Evolutionary conservation across 139 green algal species (phyloP).

Genomic region (Spirogloea muscicola): DNA sequence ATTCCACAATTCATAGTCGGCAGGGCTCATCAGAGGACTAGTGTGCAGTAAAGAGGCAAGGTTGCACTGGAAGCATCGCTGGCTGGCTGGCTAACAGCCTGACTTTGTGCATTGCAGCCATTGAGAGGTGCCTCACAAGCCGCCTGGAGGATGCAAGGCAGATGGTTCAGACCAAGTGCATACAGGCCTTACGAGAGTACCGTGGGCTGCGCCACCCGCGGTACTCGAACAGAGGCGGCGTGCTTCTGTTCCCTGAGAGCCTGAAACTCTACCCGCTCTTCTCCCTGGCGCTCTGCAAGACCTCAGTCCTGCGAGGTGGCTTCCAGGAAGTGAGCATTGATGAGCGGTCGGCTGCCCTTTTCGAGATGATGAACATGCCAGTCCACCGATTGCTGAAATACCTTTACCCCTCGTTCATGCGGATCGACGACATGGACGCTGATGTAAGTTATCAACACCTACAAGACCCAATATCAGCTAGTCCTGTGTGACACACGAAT

Average conservation of each 20-base stretch:
- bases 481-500: too few relatives aligned
- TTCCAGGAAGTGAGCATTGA: constrained; percentile 62
- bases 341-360: constrained; percentile 68
- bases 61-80: too few relatives aligned
- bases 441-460: too few relatives aligned
- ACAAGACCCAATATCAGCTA: too few relatives aligned
- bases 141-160: constrained; percentile 76
- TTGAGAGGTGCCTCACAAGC: constrained; percentile 68
- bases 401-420: constrained; percentile 69
- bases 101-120: too few relatives aligned
- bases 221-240: constrained; percentile 34
- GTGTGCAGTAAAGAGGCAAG: too few relatives aligned
- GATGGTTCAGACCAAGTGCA: constrained; percentile 57
- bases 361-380: constrained; percentile 66
- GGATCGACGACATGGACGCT: constrained; percentile 51
- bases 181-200: constrained; percentile 73
- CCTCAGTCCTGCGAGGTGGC: constrained; percentile 66
- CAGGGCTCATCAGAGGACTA: too few relatives aligned
- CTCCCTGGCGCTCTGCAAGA: constrained; percentile 74
- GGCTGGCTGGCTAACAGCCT: too few relatives aligned
- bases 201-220: constrained; percentile 65
- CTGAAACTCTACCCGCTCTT: constrained; percentile 75
- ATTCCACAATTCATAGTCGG: too few relatives aligned
- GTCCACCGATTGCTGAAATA: constrained; percentile 60
- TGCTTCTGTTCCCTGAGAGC: constrained; percentile 76